Evolutionary conservation across 441 rosid species (phyloP), one percentile per base, ranked within the genome.

Genomic region (Adansonia gregorii): DNA sequence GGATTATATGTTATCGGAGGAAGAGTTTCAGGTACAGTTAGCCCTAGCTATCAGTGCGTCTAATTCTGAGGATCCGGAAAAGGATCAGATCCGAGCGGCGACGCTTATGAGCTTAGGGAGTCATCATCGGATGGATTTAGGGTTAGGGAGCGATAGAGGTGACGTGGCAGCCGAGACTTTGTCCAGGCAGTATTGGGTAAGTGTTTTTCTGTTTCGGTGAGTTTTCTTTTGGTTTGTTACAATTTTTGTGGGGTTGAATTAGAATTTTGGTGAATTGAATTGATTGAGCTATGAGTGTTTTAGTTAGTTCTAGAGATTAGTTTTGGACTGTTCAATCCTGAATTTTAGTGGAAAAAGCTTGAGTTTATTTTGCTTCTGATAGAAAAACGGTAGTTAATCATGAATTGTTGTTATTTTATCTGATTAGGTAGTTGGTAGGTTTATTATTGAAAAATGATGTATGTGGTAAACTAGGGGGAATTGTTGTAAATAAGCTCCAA

Each of bases 41-140:
- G 99, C 99, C 59, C 82, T 95, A 79, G 99, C 99, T 75, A 92
- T 95, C 77, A 95, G 99, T 81, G 97, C 86, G 27, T 95, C 98
- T 41, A 90, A 90, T 84, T 92, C 98, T 54, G 94, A 88, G 41
- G 97, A 90, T 81, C 86, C 88, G 54, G 95, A 90, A 90, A 92
- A 86, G 81, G 91, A 95, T 83, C 94, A 90, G 98, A 95, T 95
- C 89, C 92, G 94, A 10, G 91, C 92, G 19, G 94, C 98, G 39
- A 89, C 92, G 60, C 75, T 88, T 75, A 51, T 89, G 87, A 92
- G 99, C 80, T 80, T 96, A 84, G 94, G 97, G 65, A 85, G 82
- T 48, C 80, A 74, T 41, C 82, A 81, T 49, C 83, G 81, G 85
- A 79, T 78, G 74, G 95, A 88, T 68, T 80, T 83, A 24, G 79